Evolutionary conservation across 345 rosid genomes (phyloP), one percentile per base, ranked within the genome.

Genomic region (Syzygium aqueum): DNA sequence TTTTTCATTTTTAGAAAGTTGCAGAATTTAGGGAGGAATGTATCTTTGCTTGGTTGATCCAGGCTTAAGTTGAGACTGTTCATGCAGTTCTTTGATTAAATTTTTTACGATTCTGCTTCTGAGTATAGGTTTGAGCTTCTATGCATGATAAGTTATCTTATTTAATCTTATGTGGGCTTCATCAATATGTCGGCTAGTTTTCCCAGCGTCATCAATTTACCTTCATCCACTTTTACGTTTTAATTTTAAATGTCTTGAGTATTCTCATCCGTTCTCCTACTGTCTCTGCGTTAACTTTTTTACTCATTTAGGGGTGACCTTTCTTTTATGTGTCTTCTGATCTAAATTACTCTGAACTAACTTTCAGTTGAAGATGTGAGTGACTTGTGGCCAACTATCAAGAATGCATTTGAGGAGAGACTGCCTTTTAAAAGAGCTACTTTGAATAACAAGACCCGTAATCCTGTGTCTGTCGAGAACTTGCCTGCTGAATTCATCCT

Each of bases 351-450:
- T 19, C 14, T 84, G 33, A 49, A 86, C 57, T 84, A 56, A 37
- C 67, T 83, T 88, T 7, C 95, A 96, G 99, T 97, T 67, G 99
- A 97, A 90, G 99, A 96, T 93, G 99, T 97, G 87, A 91, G 93
- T 88, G 98, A 96, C 92, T 91, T 97, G 92, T 97, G 99, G 99
- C 98, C 98, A 56, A 92, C 93, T 61, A 90, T 96, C 85, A 93
- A 95, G 91, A 93, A 90, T 86, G 90, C 91, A 86, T 97, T 95
- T 88, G 98, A 95, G 89, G 95, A 92, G 88, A 91, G 91, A 51
- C 86, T 94, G 86, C 99, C 99, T 33, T 91, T 96, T 46, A 95
- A 93, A 88, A 92, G 92, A 90, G 96, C 96, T 80, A 89, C 85
- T 88, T 92, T 96, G 85, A 97, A 95, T 85, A 97, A 97, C 95